Evolutionary conservation across 352 stramenopile species (phyloP).

Genomic region (Phytophthora kernoviae): DNA sequence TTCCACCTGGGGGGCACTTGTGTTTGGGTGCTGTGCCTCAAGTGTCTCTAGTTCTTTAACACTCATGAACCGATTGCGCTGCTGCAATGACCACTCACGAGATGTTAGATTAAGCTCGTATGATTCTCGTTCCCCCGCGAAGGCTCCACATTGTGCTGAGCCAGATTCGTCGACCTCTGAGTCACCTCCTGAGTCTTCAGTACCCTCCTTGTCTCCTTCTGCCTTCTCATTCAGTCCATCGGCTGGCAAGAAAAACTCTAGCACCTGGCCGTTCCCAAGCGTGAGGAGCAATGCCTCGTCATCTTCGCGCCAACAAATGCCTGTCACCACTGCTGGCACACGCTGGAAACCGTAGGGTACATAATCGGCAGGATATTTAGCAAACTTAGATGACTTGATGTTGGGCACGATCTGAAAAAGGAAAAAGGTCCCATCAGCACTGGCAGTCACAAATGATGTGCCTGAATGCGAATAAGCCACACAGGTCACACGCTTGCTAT

Average conservation of each 20-base stretch:
- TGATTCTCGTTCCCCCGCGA: constrained; percentile 42
- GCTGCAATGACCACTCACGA: constrained; percentile 45
- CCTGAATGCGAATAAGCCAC: constrained; percentile 77
- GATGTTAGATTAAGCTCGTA: constrained; percentile 57
- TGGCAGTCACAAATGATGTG: constrained; percentile 67
- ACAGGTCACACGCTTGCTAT: constrained; percentile 72
- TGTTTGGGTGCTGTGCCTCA: constrained; percentile 43
- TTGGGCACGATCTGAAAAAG: constrained; percentile 77
- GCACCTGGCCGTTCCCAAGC: constrained; percentile 52
- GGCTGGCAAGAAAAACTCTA: constrained; percentile 68
- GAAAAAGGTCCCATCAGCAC: constrained; percentile 85
- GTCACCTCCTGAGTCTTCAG: not conserved
- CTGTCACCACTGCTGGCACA: constrained; percentile 31
- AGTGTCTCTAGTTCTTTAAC: constrained; percentile 56
- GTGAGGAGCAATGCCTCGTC: constrained; percentile 72
- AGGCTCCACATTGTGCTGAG: not conserved
- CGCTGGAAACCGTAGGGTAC: constrained; percentile 79
- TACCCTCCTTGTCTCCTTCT: constrained; percentile 7
- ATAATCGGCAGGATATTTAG: constrained; percentile 65
- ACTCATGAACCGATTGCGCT: constrained; percentile 54
- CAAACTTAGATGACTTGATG: constrained; percentile 55
- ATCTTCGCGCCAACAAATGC: constrained; percentile 75
- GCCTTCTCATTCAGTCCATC: constrained; percentile 23
- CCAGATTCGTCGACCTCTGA: constrained; percentile 9
- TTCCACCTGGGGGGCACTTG: constrained; percentile 42